Evolutionary conservation across 352 stramenopile genomes (phyloP).

Genomic region (Aphanomyces invadans): DNA sequence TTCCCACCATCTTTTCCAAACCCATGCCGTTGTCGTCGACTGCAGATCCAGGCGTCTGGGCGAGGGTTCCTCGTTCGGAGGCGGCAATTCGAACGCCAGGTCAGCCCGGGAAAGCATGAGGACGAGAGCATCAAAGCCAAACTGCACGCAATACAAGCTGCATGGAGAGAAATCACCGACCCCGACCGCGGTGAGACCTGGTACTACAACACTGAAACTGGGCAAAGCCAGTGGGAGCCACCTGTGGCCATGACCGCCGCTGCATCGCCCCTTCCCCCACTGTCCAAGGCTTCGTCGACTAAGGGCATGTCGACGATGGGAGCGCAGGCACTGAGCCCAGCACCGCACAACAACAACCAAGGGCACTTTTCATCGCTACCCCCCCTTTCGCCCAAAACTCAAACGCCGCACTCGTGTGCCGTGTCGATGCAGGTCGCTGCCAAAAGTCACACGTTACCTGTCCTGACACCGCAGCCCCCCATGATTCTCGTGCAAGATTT

Average conservation of each 20-base stretch:
- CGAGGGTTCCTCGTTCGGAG: slow-evolving; percentile 43
- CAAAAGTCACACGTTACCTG: neutral
- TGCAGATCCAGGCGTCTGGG: slow-evolving; percentile 57
- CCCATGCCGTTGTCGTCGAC: neutral
- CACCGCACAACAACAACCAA: slow-evolving; percentile 29
- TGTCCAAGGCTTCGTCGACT: neutral
- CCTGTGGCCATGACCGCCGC: slow-evolving; percentile 21
- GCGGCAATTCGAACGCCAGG: slow-evolving; percentile 6
- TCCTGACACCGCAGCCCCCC: neutral
- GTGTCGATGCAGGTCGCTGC: neutral
- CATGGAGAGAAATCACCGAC: slow-evolving; percentile 71
- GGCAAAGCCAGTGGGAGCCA: slow-evolving; percentile 66
- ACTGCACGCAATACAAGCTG: too few relatives aligned
- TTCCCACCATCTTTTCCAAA: neutral
- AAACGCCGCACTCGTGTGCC: neutral
- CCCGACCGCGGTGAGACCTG: slow-evolving; percentile 56
- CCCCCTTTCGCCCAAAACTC: neutral
- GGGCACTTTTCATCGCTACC: slow-evolving; percentile 14
- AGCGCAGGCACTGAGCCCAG: neutral
- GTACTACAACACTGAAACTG: slow-evolving; percentile 72
- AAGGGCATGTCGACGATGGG: neutral
- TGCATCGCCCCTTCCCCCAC: neutral
- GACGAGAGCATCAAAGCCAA: too few relatives aligned
- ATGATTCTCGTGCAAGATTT: slow-evolving; percentile 15
- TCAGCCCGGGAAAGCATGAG: too few relatives aligned